These are phyloP conservation scores for Colletotrichum orchidophilum DNA, from an alignment of 2,329 filamentous ascomycete species.

Conservation along the genomic window DNA sequence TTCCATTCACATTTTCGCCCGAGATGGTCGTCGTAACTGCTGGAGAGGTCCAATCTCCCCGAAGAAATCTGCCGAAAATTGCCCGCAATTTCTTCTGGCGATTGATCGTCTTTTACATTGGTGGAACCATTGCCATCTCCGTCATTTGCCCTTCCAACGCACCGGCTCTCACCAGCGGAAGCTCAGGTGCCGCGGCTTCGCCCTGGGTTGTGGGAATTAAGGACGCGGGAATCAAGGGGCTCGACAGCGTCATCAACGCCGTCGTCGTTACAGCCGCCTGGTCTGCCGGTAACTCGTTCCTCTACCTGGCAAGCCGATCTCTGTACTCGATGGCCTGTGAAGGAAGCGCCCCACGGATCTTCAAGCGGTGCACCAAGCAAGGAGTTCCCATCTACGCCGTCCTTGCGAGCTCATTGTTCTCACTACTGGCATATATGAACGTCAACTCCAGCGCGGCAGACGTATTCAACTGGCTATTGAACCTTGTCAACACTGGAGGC, in stretches of 20 bases:
- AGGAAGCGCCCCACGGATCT: neutral
- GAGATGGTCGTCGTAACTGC: neutral
- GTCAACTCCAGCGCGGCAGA: slow-evolving; percentile 65
- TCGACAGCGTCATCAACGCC: neutral
- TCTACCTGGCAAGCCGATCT: slow-evolving; percentile 52
- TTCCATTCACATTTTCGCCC: neutral
- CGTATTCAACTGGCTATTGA: slow-evolving; percentile 70
- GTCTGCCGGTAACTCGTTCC: neutral
- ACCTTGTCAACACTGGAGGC: slow-evolving; percentile 48
- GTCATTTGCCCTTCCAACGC: neutral
- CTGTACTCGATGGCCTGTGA: slow-evolving; percentile 40
- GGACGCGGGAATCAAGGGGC: neutral
- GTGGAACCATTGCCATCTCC: slow-evolving; percentile 54
- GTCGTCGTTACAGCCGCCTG: neutral
- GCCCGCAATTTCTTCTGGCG: slow-evolving; percentile 39
- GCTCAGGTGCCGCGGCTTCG: neutral
- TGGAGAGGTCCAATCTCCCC: slow-evolving; percentile 45
- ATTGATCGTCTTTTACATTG: slow-evolving; percentile 53
- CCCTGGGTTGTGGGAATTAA: neutral
- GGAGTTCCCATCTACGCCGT: slow-evolving; percentile 37
- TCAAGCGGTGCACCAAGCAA: neutral
- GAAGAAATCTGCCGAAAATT: slow-evolving; percentile 47
- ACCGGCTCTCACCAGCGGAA: neutral
- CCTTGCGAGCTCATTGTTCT: slow-evolving; percentile 63
- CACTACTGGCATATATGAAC: slow-evolving; percentile 70